These are phyloP conservation scores for Poa annua DNA, from an alignment of 176 grass and related monocot species.

Conservation along the genomic window DNA sequence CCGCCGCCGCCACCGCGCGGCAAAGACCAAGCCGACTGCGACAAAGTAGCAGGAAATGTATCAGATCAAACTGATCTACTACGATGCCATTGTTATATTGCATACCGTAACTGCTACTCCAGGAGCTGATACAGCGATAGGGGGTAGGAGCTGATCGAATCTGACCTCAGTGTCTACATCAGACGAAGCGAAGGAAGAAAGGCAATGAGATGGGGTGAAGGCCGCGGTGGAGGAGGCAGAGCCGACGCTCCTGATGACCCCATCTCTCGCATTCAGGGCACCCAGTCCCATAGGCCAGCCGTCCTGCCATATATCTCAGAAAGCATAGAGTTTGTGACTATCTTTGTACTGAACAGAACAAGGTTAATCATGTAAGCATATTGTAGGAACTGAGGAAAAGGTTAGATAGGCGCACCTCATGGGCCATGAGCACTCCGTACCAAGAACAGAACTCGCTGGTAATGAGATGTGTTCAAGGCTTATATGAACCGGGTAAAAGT, in stretches of 20 bases:
- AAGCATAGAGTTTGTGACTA: background rate
- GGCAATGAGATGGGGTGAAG: constrained; percentile 50
- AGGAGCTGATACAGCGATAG: too few relatives aligned
- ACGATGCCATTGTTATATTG: background rate
- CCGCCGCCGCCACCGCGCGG: constrained; percentile 29
- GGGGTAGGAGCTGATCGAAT: too few relatives aligned
- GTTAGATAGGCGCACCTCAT: constrained; percentile 39
- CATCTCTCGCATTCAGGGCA: constrained; percentile 41
- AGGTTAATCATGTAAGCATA: background rate
- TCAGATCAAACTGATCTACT: background rate
- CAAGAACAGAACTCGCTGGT: background rate
- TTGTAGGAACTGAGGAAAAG: background rate
- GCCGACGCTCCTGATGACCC: constrained; percentile 29
- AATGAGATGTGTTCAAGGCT: background rate
- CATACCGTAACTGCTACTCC: background rate
- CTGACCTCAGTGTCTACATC: constrained; percentile 59
- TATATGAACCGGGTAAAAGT: constrained; percentile 20
- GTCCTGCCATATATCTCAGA: constrained; percentile 47
- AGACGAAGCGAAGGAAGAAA: constrained; percentile 54
- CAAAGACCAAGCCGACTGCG: constrained; percentile 53
- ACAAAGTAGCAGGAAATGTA: background rate
- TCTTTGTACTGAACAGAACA: background rate
- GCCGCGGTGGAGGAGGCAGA: constrained; percentile 55
- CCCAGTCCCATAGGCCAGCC: constrained; percentile 78
- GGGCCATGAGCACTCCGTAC: constrained; percentile 40